Conservation (phyloP, 495 filamentous ascomycete genomes). For the Pseudoneurospora amorphoporcata region DNA sequence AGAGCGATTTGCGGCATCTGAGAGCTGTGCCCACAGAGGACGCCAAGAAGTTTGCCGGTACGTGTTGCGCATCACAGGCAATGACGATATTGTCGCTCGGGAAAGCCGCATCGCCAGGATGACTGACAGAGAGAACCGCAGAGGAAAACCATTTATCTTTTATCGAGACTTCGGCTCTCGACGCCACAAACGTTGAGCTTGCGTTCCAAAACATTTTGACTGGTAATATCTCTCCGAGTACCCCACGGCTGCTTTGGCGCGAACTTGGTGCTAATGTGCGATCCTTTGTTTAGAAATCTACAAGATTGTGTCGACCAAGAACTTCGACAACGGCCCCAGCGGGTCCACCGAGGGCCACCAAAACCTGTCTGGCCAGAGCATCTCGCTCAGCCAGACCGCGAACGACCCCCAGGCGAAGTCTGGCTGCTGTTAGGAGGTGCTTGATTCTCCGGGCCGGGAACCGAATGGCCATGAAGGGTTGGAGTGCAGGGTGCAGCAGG, state of each 20-base stretch:
- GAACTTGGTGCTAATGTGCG: not conserved
- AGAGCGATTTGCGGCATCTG: constrained; percentile 99
- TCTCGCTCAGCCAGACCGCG: constrained; percentile 72
- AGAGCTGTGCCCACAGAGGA: constrained; percentile 97
- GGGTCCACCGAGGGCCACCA: constrained; percentile 57
- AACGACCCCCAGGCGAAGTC: constrained; percentile 55
- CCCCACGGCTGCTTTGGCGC: not conserved
- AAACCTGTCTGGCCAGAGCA: constrained; percentile 63
- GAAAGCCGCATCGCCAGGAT: not conserved
- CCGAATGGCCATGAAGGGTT: constrained; percentile 19
- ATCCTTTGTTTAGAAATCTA: constrained; percentile 70
- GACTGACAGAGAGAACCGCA: constrained; percentile 24
- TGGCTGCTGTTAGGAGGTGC: constrained; percentile 67
- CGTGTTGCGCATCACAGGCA: constrained; percentile 19
- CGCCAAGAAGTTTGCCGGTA: constrained; percentile 96
- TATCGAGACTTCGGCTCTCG: constrained; percentile 97
- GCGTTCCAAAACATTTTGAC: constrained; percentile 99
- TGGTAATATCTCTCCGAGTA: constrained; percentile 46
- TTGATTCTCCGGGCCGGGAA: constrained; percentile 12
- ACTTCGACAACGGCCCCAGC: constrained; percentile 56
- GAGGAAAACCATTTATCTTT: constrained; percentile 94
- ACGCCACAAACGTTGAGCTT: constrained; percentile 98
- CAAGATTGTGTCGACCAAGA: constrained; percentile 97
- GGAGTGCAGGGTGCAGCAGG: not conserved
- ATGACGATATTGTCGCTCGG: not conserved